These are phyloP conservation scores for Zarea fungicola DNA, from an alignment of 2,329 filamentous ascomycete genomes.

Conservation along the genomic window DNA sequence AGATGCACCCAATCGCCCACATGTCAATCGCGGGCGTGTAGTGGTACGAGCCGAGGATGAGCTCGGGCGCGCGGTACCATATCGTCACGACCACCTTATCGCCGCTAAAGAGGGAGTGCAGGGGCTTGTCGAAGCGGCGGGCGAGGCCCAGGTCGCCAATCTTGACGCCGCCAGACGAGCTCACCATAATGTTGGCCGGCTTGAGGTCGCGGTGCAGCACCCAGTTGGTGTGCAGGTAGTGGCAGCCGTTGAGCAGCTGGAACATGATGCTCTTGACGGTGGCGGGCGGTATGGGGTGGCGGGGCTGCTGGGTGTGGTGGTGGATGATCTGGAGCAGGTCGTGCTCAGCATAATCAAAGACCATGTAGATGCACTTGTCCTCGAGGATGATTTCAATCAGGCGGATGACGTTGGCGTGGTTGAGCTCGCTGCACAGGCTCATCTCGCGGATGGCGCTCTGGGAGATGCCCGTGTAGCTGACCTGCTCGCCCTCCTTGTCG, in stretches of 20 bases:
- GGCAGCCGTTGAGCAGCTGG: constrained; percentile 88
- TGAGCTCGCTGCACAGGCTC: constrained; percentile 89
- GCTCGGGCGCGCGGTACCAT: constrained; percentile 94
- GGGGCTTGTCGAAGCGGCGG: constrained; percentile 86
- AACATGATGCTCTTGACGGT: constrained; percentile 94
- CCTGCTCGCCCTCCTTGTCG: constrained; percentile 92
- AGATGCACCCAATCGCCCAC: constrained; percentile 97
- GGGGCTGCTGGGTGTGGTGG: constrained; percentile 84
- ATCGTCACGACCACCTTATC: constrained; percentile 99
- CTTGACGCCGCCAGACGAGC: constrained; percentile 80
- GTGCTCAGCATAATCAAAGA: constrained; percentile 98
- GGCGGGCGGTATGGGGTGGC: constrained; percentile 79
- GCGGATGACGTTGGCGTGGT: constrained; percentile 82
- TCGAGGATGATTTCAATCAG: constrained; percentile 94
- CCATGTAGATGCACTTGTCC: constrained; percentile 99
- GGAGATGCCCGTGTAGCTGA: constrained; percentile 95
- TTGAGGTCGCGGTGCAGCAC: constrained; percentile 95
- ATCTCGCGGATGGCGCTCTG: constrained; percentile 97
- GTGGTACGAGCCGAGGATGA: constrained; percentile 87
- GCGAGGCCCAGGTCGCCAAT: constrained; percentile 93
- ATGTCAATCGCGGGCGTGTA: constrained; percentile 96
- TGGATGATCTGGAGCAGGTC: constrained; percentile 97
- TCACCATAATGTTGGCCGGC: constrained; percentile 98
- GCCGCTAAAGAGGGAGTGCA: constrained; percentile 85
- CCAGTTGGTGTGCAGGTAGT: constrained; percentile 96